These are phyloP conservation scores for Candida gigantensis DNA, from an alignment of 1,139 yeast genomes.

Conservation along the genomic window DNA sequence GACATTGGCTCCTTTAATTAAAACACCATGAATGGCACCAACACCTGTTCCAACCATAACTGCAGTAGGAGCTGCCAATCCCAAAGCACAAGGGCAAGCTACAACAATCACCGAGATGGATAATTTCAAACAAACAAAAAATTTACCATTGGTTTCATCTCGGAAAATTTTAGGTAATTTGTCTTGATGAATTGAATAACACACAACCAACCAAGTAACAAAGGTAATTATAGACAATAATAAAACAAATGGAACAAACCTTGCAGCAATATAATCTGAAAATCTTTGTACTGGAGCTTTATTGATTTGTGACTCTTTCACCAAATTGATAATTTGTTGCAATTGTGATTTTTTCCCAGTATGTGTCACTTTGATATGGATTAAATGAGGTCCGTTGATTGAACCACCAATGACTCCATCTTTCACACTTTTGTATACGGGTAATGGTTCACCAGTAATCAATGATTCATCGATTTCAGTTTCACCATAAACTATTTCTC, in stretches of 20 bases:
- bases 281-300: conserved; percentile 89
- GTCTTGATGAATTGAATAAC: conserved; percentile 29
- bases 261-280: conserved; percentile 83
- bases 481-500: conserved; percentile 70
- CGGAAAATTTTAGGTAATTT: conserved; percentile 56
- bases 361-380: conserved; percentile 66
- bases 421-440: conserved; percentile 63
- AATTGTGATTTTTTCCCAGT: conserved; percentile 86
- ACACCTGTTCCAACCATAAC: conserved; percentile 98
- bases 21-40: conserved; percentile 86
- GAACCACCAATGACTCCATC: conserved; percentile 85
- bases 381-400: conserved; percentile 73
- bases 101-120: conserved; percentile 95
- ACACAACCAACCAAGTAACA: conserved; percentile 59
- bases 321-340: conserved; percentile 81
- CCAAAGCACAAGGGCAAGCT: conserved; percentile 98
- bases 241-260: conserved; percentile 80
- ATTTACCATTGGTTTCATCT: conserved; percentile 55
- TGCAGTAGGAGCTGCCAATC: conserved; percentile 97
- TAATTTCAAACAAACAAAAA: conserved; percentile 70
- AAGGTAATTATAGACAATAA: conserved; percentile 65
- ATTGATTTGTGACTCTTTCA: conserved; percentile 84
- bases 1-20: conserved; percentile 91
- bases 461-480: conserved; percentile 87
- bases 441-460: conserved; percentile 86